Evolutionary conservation across 2,329 filamentous ascomycete genomes (phyloP).

Genomic region (Aureobasidium melanogenum): DNA sequence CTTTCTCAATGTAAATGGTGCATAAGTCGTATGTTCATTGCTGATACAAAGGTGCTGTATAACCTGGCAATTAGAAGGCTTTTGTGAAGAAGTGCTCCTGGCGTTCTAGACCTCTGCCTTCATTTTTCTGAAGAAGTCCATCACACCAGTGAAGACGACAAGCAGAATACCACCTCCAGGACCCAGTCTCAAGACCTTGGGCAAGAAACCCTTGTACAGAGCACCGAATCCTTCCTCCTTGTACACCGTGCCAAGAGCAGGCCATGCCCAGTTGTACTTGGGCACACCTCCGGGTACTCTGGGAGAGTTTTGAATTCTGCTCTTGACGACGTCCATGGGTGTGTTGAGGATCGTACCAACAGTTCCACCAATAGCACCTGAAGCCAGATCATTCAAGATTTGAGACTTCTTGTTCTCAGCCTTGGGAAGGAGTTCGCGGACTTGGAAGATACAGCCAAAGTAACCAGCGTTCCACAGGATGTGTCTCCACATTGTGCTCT

Average conservation of each 20-base stretch:
- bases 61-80: not conserved
- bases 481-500: slow-evolving; percentile 95
- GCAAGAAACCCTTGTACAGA: slow-evolving; percentile 94
- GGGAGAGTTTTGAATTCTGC: slow-evolving; percentile 87
- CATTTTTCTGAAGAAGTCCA: slow-evolving; percentile 83
- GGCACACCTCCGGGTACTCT: slow-evolving; percentile 70
- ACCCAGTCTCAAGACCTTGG: slow-evolving; percentile 77
- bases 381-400: slow-evolving; percentile 79
- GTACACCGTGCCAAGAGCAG: slow-evolving; percentile 73
- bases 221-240: slow-evolving; percentile 88
- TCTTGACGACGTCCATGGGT: slow-evolving; percentile 95
- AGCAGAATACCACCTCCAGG: slow-evolving; percentile 67
- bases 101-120: slow-evolving; percentile 32
- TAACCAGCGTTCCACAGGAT: slow-evolving; percentile 90
- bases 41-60: slow-evolving; percentile 2
- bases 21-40: slow-evolving; percentile 8
- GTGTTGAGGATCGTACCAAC: slow-evolving; percentile 89
- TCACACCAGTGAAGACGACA: slow-evolving; percentile 78
- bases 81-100: not conserved
- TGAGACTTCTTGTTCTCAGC: slow-evolving; percentile 72
- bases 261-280: slow-evolving; percentile 99
- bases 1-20: not conserved
- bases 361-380: slow-evolving; percentile 81
- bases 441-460: slow-evolving; percentile 98
- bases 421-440: slow-evolving; percentile 72